Conservation (phyloP, 306 rosid species). For the Pyrus communis region DNA sequence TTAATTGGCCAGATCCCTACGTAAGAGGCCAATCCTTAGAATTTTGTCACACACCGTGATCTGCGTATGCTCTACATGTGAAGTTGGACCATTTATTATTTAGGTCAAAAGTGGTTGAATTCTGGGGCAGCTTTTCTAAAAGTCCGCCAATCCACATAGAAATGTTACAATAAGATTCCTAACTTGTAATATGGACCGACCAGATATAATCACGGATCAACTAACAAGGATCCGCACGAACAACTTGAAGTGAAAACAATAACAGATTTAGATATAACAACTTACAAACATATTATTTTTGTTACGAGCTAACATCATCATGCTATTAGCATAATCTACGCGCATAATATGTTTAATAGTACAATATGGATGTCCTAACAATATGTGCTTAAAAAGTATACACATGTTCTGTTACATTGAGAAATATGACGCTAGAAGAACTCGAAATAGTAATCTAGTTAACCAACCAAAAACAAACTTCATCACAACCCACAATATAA, state of each 20-base stretch:
- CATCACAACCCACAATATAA: neutral
- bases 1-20: neutral
- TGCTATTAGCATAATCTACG: neutral
- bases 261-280: conserved; percentile 1
- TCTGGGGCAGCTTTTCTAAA: neutral
- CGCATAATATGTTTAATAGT: neutral
- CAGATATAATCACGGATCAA: conserved; percentile 26
- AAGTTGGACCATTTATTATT: neutral
- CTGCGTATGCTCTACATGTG: neutral
- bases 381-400: neutral
- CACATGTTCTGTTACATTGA: neutral
- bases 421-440: neutral
- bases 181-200: conserved; percentile 16
- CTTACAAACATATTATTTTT: neutral
- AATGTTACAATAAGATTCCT: neutral
- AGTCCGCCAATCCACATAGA: neutral
- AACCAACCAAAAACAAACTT: neutral
- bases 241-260: neutral
- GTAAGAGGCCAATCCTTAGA: neutral
- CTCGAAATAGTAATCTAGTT: neutral
- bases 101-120: conserved; percentile 5
- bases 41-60: neutral
- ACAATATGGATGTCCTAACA: neutral
- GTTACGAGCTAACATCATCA: neutral
- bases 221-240: conserved; percentile 30